These are phyloP conservation scores for Moringa oleifera DNA, from an alignment of 345 rosid species.

Conservation along the genomic window DNA sequence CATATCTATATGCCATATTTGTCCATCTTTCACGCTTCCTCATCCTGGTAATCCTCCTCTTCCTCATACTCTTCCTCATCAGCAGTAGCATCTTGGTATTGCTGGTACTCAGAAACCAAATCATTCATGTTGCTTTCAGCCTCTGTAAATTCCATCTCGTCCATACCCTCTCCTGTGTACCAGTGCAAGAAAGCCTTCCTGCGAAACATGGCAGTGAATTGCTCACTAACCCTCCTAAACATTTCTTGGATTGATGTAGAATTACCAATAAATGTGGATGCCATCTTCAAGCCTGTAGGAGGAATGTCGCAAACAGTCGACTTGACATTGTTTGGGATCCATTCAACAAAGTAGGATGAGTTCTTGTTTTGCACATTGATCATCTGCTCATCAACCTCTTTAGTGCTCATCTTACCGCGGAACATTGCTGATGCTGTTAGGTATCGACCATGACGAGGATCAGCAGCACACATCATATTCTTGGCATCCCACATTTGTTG, in stretches of 20 bases:
- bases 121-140: conserved; percentile 85
- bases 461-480: conserved; percentile 83
- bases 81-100: conserved; percentile 78
- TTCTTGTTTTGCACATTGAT: conserved; percentile 82
- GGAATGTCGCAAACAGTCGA: conserved; percentile 84
- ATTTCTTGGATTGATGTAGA: conserved; percentile 81
- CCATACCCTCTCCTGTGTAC: conserved; percentile 87
- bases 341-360: conserved; percentile 76
- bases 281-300: conserved; percentile 72
- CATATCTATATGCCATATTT: neutral
- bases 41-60: conserved; percentile 46
- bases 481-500: conserved; percentile 88
- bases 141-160: conserved; percentile 83
- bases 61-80: conserved; percentile 71
- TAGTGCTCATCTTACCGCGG: conserved; percentile 87
- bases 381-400: conserved; percentile 84
- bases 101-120: conserved; percentile 75
- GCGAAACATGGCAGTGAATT: conserved; percentile 86
- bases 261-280: conserved; percentile 70
- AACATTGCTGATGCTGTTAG: conserved; percentile 76
- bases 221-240: conserved; percentile 81
- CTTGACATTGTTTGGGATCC: conserved; percentile 83
- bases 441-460: conserved; percentile 70
- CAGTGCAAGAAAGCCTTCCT: conserved; percentile 90
- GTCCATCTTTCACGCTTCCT: conserved; percentile 19